A percentile compares a stretch with the other conserved stretches of the same genome.
These are phyloP conservation scores for Rhodosorus marinus DNA, from an alignment of 23 red algal species.

Conservation along the genomic window DNA sequence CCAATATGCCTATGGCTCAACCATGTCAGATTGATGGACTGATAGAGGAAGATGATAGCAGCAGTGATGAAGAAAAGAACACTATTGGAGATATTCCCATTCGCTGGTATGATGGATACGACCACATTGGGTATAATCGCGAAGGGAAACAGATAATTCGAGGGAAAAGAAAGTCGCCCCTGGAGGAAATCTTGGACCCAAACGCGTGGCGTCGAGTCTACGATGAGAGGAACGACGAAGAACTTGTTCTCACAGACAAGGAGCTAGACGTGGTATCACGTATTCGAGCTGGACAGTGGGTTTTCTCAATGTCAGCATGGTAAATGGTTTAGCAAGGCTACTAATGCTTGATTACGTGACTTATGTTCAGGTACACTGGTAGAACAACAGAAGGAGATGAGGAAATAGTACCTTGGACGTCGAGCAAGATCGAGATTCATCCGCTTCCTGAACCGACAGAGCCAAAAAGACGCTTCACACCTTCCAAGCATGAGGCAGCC, in stretches of 20 bases:
- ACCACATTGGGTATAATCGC: slow-evolving; percentile 79
- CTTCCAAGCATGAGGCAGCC: slow-evolving; percentile 61
- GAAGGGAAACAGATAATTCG: slow-evolving; percentile 34
- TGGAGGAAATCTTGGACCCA: slow-evolving; percentile 17
- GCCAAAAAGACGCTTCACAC: slow-evolving; percentile 62
- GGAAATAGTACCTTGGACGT: slow-evolving; percentile 69
- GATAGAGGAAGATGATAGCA: slow-evolving; percentile 27
- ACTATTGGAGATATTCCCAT: slow-evolving; percentile 77
- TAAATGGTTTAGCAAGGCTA: too few species aligned
- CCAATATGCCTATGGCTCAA: too few species aligned
- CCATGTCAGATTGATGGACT: too few species aligned
- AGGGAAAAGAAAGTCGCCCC: slow-evolving; percentile 10
- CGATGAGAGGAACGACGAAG: slow-evolving; percentile 76
- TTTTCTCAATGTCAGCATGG: neutral
- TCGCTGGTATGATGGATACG: slow-evolving; percentile 83
- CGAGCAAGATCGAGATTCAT: slow-evolving; percentile 4
- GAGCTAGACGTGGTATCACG: slow-evolving; percentile 48
- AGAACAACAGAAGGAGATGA: too few species aligned
- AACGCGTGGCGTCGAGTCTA: slow-evolving; percentile 50
- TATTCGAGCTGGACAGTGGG: slow-evolving; percentile 2
- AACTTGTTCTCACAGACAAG: slow-evolving; percentile 43
- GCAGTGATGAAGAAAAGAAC: slow-evolving; percentile 43
- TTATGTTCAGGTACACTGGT: too few species aligned
- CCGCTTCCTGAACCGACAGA: slow-evolving; percentile 38
- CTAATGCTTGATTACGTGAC: too few species aligned